These are phyloP conservation scores for Oemleria cerasiformis DNA, from an alignment of 306 rosid species.

Conservation along the genomic window DNA sequence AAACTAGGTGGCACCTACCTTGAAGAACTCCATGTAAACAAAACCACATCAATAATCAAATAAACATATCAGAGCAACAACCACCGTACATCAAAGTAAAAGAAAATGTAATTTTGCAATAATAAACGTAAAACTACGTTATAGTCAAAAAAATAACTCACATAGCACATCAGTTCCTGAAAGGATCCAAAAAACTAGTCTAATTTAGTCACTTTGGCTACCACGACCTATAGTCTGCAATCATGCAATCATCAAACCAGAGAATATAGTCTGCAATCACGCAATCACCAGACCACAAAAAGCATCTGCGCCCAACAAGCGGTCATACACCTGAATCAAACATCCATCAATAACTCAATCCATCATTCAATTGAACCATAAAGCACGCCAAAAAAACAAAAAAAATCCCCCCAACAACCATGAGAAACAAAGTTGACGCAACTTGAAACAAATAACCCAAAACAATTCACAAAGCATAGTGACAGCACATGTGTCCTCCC, in stretches of 20 bases:
- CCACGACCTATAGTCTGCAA: conserved; percentile 63
- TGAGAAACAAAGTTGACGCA: conserved; percentile 23
- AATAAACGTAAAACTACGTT: conserved; percentile 15
- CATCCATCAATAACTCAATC: conserved; percentile 75
- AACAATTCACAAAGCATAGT: not conserved
- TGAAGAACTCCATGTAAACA: not conserved
- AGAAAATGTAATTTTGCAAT: not conserved
- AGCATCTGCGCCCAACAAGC: conserved; percentile 97
- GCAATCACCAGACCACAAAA: conserved; percentile 95
- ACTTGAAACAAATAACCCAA: not conserved
- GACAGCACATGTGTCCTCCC: not conserved
- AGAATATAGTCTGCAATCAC: conserved; percentile 85
- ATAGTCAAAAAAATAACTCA: not conserved
- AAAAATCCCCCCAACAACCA: conserved; percentile 35
- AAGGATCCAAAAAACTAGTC: conserved; percentile 27
- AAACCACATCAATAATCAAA: not conserved
- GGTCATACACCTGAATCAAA: conserved; percentile 89
- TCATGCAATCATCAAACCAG: conserved; percentile 91
- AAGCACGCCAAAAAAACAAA: conserved; percentile 27
- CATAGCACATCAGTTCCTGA: conserved; percentile 19
- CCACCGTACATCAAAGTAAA: not conserved
- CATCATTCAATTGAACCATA: conserved; percentile 48
- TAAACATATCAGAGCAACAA: not conserved
- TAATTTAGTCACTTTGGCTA: conserved; percentile 20
- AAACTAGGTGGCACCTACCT: not conserved